These are phyloP conservation scores for Backusella tarrabulga DNA, from an alignment of 192 early-diverging fungal species.

Conservation along the genomic window DNA sequence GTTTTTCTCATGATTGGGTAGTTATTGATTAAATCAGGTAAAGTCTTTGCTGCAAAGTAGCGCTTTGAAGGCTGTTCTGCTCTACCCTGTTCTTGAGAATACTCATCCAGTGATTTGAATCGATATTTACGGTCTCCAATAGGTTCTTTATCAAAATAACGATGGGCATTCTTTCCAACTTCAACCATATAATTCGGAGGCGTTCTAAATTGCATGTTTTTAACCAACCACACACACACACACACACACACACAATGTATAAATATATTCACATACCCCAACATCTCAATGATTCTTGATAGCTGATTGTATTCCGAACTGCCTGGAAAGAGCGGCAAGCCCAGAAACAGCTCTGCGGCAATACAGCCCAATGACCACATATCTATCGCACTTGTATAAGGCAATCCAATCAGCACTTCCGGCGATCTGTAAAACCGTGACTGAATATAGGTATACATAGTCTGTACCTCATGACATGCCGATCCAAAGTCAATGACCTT, in stretches of 20 bases:
- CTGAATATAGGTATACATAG: conserved; percentile 97
- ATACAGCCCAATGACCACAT: conserved; percentile 99
- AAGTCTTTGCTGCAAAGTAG: conserved; percentile 85
- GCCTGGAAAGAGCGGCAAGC: conserved; percentile 96
- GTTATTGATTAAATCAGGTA: conserved; percentile 83
- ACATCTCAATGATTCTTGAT: conserved; percentile 86
- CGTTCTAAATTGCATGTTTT: conserved; percentile 35
- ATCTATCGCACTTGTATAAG: conserved; percentile 92
- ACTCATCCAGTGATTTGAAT: conserved; percentile 64
- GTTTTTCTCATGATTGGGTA: conserved; percentile 80
- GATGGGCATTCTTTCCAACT: conserved; percentile 82
- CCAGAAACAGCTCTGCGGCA: conserved; percentile 92
- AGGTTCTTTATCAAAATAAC: conserved; percentile 75
- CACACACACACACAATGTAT: too few species aligned
- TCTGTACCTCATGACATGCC: conserved; percentile 92
- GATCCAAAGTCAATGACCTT: conserved; percentile 99
- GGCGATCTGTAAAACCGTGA: conserved; percentile 96
- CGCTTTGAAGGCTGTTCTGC: conserved; percentile 90
- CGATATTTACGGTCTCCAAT: background rate
- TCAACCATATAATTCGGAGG: conserved; percentile 94
- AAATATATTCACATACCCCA: conserved; percentile 59
- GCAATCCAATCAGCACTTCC: conserved; percentile 92
- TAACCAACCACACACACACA: background rate
- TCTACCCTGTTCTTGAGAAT: conserved; percentile 75
- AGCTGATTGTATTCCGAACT: conserved; percentile 96